These are phyloP conservation scores for Aspergillus carbonarius DNA, from an alignment of 2,329 filamentous ascomycete species.

Conservation along the genomic window DNA sequence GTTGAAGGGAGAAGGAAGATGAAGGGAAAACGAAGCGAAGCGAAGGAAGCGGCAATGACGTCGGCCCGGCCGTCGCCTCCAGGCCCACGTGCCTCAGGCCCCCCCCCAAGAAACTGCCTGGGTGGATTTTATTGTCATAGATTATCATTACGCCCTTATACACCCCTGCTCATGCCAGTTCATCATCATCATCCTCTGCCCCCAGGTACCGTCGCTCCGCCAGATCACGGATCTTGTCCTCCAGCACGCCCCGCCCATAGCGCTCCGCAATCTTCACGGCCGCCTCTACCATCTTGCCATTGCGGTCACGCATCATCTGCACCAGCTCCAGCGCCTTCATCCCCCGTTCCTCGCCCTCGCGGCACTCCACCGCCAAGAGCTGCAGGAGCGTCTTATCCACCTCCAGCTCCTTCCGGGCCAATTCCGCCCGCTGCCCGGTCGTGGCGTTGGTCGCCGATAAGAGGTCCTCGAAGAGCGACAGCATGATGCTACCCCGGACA, in stretches of 20 bases:
- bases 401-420: conserved; percentile 74
- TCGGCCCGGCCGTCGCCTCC: not conserved
- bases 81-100: not conserved
- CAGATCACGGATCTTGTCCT: conserved; percentile 85
- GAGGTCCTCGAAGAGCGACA: conserved; percentile 73
- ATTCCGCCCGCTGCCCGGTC: conserved; percentile 63
- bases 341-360: conserved; percentile 85
- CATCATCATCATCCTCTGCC: conserved; percentile 59
- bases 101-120: no score
- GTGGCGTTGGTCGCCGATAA: conserved; percentile 66
- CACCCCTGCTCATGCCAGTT: conserved; percentile 33
- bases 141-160: not conserved
- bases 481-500: conserved; percentile 69
- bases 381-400: conserved; percentile 89
- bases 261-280: conserved; percentile 85
- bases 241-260: conserved; percentile 76
- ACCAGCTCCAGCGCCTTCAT: conserved; percentile 96
- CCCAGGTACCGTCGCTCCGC: conserved; percentile 69
- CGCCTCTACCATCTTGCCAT: conserved; percentile 86
- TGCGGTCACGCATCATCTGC: conserved; percentile 76
- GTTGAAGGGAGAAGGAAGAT: not conserved
- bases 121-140: no score
- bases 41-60: conserved; percentile 5
- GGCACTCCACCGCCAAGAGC: conserved; percentile 83
- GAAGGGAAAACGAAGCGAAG: not conserved